phyloP scores from a whole-genome alignment of 73 alveolate genomes.

The Stentor roeselii region DNA sequence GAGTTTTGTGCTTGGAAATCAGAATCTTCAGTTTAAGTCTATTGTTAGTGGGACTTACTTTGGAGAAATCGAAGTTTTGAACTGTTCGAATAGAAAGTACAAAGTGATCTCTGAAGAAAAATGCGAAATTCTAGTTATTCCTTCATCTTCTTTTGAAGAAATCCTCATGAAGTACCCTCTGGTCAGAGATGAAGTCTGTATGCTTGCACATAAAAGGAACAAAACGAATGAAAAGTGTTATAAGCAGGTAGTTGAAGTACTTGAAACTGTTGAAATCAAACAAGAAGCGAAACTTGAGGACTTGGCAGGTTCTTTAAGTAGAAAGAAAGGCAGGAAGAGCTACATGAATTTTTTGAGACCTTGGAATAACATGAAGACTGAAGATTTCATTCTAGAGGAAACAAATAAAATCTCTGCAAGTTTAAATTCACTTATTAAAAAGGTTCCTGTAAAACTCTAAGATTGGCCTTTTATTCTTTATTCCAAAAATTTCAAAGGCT shows the following conservation, averaged over 20 bases:
- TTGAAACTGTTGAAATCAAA: neutral
- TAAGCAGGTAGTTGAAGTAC: neutral
- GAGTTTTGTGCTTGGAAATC: neutral
- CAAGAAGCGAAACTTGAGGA: neutral
- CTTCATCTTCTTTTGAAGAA: neutral
- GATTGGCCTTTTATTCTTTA: neutral
- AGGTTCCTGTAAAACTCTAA: too few species aligned
- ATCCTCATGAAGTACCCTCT: neutral
- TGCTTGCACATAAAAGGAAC: neutral
- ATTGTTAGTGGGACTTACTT: conserved; percentile 4
- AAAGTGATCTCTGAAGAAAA: neutral
- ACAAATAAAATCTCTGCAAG: too few species aligned
- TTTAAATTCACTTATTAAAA: neutral
- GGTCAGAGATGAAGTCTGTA: neutral
- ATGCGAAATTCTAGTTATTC: conserved; percentile 1
- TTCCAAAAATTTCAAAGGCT: neutral
- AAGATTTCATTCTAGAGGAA: neutral
- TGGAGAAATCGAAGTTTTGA: conserved; percentile 21
- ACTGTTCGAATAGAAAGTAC: neutral
- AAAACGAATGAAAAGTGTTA: neutral
- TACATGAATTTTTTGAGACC: too few species aligned
- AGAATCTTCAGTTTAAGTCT: neutral
- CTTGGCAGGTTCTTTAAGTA: neutral
- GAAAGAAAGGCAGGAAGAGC: neutral
- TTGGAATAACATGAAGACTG: neutral